Percentiles rank a stretch among this genome's conserved stretches.
These are phyloP conservation scores for Boletellus deceptivus DNA, from an alignment of 1,284 basidiomycete species.

Conservation along the genomic window DNA sequence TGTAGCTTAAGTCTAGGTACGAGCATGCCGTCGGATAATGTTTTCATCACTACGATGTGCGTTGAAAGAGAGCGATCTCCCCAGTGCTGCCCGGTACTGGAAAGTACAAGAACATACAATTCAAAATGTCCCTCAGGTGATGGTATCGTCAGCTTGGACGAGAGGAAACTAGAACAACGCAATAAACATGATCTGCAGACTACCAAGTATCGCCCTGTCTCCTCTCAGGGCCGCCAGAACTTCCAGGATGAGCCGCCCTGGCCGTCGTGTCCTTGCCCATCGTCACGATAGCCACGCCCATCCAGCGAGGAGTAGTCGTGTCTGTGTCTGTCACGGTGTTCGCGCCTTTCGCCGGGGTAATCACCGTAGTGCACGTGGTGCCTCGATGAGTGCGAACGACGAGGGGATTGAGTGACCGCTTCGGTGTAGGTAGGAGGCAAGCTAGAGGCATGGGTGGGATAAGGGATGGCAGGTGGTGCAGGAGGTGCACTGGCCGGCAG, in stretches of 20 bases:
- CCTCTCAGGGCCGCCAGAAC: slow-evolving; percentile 16
- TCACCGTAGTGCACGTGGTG: slow-evolving; percentile 14
- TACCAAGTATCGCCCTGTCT: neutral
- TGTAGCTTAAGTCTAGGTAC: neutral
- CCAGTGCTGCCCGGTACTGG: neutral
- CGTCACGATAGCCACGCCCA: slow-evolving; percentile 10
- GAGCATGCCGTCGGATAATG: neutral
- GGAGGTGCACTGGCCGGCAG: slow-evolving; percentile 8
- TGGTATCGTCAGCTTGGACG: neutral
- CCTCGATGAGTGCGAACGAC: slow-evolving; percentile 21
- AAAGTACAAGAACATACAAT: neutral
- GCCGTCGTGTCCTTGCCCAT: slow-evolving; percentile 1
- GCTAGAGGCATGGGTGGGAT: slow-evolving; percentile 1
- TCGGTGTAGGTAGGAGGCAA: slow-evolving; percentile 24
- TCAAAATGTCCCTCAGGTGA: neutral
- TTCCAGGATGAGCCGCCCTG: slow-evolving; percentile 11
- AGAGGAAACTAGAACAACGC: neutral
- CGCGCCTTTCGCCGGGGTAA: slow-evolving; percentile 9
- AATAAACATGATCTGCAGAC: neutral
- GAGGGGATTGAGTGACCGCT: slow-evolving; percentile 10
- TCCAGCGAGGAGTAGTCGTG: slow-evolving; percentile 11
- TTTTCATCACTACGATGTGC: neutral
- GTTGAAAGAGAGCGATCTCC: neutral
- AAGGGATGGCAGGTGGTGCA: neutral
- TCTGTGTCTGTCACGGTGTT: slow-evolving; percentile 13